Percentiles rank a stretch among this genome's conserved stretches.
Conservation (phyloP, 2,329 filamentous ascomycete species). For the Cordyceps farinosa region DNA sequence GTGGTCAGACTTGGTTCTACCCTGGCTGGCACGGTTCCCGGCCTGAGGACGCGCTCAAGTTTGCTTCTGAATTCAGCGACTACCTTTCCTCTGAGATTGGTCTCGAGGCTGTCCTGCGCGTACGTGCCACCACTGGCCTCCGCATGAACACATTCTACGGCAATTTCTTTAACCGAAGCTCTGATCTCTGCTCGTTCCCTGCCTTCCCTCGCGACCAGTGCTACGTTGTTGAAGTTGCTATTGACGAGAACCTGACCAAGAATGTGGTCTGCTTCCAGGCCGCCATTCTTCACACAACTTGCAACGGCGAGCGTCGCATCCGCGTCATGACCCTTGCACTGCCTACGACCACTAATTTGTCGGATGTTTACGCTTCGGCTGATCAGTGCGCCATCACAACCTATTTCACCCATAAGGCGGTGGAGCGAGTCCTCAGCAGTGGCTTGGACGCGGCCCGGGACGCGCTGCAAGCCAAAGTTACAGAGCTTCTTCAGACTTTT, state of each 20-base stretch:
- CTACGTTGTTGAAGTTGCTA: constrained; percentile 96
- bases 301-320: constrained; percentile 94
- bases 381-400: constrained; percentile 91
- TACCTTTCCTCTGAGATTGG: constrained; percentile 96
- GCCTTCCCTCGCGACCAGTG: constrained; percentile 96
- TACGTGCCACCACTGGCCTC: constrained; percentile 88
- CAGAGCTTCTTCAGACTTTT: constrained; percentile 91
- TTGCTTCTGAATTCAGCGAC: constrained; percentile 93
- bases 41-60: constrained; percentile 94
- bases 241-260: constrained; percentile 90
- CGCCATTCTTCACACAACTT: constrained; percentile 93
- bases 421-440: constrained; percentile 80
- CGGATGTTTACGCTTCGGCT: constrained; percentile 89
- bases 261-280: constrained; percentile 90
- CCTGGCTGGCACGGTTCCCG: constrained; percentile 95
- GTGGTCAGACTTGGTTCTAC: constrained; percentile 98
- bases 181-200: constrained; percentile 95
- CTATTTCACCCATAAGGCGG: constrained; percentile 96
- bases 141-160: constrained; percentile 98
- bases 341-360: constrained; percentile 85
- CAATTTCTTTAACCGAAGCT: constrained; percentile 98
- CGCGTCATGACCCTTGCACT: constrained; percentile 90
- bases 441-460: constrained; percentile 90
- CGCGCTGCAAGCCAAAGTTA: constrained; percentile 83
- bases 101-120: constrained; percentile 89